Evolutionary conservation across 768 basidiomycete genomes (phyloP).

Genomic region (Podaxis mareebaensis): DNA sequence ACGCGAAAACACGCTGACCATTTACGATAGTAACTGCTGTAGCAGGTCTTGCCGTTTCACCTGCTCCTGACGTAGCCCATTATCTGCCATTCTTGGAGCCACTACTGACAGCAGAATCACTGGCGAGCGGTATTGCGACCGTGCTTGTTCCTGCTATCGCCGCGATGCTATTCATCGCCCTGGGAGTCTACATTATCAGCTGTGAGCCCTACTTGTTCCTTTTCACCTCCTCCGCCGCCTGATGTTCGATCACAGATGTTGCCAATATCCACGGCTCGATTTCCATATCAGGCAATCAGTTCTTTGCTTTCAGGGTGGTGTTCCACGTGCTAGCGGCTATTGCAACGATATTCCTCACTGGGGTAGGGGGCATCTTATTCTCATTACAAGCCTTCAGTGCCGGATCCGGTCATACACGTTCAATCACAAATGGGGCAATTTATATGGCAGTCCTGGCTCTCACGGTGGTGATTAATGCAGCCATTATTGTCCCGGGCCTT

Average conservation of each 20-base stretch:
- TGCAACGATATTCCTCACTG: slow-evolving; percentile 60
- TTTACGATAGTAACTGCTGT: slow-evolving; percentile 62
- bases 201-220: slow-evolving; percentile 42
- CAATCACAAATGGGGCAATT: slow-evolving; percentile 68
- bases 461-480: slow-evolving; percentile 59
- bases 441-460: slow-evolving; percentile 68
- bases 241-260: slow-evolving; percentile 40
- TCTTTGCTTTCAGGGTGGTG: slow-evolving; percentile 61
- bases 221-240: slow-evolving; percentile 9
- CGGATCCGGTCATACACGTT: slow-evolving; percentile 34
- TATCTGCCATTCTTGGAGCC: slow-evolving; percentile 65
- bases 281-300: slow-evolving; percentile 62
- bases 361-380: slow-evolving; percentile 71
- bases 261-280: slow-evolving; percentile 54
- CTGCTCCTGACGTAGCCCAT: slow-evolving; percentile 74
- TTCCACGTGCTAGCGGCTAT: slow-evolving; percentile 59
- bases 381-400: slow-evolving; percentile 59
- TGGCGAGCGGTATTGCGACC: slow-evolving; percentile 66
- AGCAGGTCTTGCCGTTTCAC: slow-evolving; percentile 62
- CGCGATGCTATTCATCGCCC: slow-evolving; percentile 55
- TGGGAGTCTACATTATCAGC: slow-evolving; percentile 52
- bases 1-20: slow-evolving; percentile 11
- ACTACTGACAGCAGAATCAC: slow-evolving; percentile 45
- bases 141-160: slow-evolving; percentile 68
- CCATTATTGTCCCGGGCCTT: slow-evolving; percentile 69